phyloP scores from a whole-genome alignment of 768 basidiomycete species.

The Hygrophoropsis aurantiaca region DNA sequence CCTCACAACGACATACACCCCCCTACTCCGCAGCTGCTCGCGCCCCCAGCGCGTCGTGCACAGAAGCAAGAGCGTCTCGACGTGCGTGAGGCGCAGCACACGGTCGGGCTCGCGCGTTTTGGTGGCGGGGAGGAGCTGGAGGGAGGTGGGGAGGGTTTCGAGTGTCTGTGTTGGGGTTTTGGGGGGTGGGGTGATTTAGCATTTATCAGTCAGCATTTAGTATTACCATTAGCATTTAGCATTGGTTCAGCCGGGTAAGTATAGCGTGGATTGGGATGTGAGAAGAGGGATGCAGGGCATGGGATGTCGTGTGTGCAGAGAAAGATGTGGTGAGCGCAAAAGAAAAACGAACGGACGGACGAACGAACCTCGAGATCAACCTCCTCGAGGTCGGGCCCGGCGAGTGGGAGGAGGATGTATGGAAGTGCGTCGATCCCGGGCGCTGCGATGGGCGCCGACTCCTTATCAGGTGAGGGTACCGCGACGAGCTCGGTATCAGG shows the following conservation, averaged over 20 bases:
- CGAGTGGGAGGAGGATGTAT: conserved; percentile 84
- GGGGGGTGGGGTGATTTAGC: too few relatives aligned
- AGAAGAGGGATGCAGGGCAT: too few relatives aligned
- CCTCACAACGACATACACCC: conserved; percentile 85
- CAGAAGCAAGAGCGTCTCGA: conserved; percentile 88
- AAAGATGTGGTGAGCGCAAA: too few relatives aligned
- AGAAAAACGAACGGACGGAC: neutral
- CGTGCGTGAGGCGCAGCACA: conserved; percentile 71
- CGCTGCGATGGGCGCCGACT: conserved; percentile 41
- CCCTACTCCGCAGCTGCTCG: conserved; percentile 73
- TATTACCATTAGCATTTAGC: too few relatives aligned
- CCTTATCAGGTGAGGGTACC: conserved; percentile 60
- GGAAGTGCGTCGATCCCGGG: conserved; percentile 85
- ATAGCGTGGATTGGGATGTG: too few relatives aligned
- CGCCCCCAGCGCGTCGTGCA: conserved; percentile 90
- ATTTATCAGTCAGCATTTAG: too few relatives aligned
- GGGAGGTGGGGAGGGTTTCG: conserved; percentile 77
- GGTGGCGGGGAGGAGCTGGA: conserved; percentile 85
- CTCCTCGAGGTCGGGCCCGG: conserved; percentile 95
- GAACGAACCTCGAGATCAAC: conserved; percentile 78
- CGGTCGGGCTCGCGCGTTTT: conserved; percentile 84
- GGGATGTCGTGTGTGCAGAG: too few relatives aligned
- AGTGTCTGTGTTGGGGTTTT: too few relatives aligned
- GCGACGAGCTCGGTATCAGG: conserved; percentile 58
- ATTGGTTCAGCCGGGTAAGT: too few relatives aligned